Evolutionary conservation across 805 yeast genomes (phyloP).

Genomic region (Myxozyma mucilagina): DNA sequence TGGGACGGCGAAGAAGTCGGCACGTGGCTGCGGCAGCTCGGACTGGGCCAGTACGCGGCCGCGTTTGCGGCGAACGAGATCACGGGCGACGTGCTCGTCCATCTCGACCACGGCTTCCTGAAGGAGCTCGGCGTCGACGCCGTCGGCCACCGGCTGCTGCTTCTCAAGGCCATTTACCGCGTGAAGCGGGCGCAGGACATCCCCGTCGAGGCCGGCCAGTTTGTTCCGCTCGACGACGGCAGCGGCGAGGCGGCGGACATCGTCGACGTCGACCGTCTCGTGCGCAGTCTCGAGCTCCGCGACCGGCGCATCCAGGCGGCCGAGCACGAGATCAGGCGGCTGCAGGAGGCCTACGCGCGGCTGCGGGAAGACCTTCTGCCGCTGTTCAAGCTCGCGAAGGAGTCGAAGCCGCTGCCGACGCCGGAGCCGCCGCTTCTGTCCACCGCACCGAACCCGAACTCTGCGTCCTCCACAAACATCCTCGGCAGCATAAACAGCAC

Average conservation of each 20-base stretch:
- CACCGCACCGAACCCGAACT: conserved; percentile 20
- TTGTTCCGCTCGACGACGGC: conserved; percentile 29
- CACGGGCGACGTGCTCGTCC: conserved; percentile 71
- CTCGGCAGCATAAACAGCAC: background rate
- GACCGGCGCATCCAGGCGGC: conserved; percentile 40
- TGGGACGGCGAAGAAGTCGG: conserved; percentile 29
- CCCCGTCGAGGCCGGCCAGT: conserved; percentile 33
- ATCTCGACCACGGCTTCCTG: conserved; percentile 67
- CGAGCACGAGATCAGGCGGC: conserved; percentile 44
- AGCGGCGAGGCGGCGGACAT: conserved; percentile 37
- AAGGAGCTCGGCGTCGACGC: conserved; percentile 65
- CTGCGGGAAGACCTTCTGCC: conserved; percentile 68
- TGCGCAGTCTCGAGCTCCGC: conserved; percentile 23
- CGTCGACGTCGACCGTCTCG: conserved; percentile 26
- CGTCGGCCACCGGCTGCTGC: conserved; percentile 56
- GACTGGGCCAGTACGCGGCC: conserved; percentile 18
- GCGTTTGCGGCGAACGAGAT: conserved; percentile 54
- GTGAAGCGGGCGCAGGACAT: conserved; percentile 43
- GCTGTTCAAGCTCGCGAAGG: conserved; percentile 60
- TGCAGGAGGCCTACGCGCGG: conserved; percentile 46
- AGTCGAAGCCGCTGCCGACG: conserved; percentile 42
- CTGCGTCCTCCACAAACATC: background rate
- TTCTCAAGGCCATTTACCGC: conserved; percentile 61
- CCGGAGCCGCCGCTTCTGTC: conserved; percentile 38
- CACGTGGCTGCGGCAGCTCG: conserved; percentile 23